Percentiles rank a stretch among this genome's conserved stretches.
Conservation (phyloP, 176 grass and related monocot genomes). For the Triticum urartu region DNA sequence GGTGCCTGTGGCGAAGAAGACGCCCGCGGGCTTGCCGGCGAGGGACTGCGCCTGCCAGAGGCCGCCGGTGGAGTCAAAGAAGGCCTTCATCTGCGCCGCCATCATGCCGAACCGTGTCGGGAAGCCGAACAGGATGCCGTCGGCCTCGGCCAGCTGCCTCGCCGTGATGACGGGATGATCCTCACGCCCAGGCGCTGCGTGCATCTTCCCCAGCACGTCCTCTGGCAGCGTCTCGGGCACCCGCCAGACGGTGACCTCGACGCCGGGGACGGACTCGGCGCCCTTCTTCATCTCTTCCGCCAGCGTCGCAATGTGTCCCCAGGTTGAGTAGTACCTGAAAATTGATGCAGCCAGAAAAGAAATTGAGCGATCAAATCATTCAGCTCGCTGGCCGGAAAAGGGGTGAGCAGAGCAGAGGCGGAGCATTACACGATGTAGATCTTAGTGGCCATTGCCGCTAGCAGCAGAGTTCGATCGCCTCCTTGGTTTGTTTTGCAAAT, state of each 20-base stretch:
- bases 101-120: constrained; percentile 60
- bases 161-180: constrained; percentile 44
- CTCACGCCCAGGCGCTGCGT: constrained; percentile 40
- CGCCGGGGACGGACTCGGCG: constrained; percentile 16
- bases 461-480: background rate
- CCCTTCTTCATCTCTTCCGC: constrained; percentile 45
- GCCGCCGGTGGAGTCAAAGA: constrained; percentile 36
- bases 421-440: constrained; percentile 63
- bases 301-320: constrained; percentile 30
- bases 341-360: background rate
- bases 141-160: constrained; percentile 40
- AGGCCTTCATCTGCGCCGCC: constrained; percentile 61
- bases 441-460: constrained; percentile 38
- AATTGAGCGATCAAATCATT: background rate
- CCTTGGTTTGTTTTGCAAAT: background rate
- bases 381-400: background rate
- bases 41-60: constrained; percentile 25
- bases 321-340: constrained; percentile 36
- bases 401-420: background rate
- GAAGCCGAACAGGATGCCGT: constrained; percentile 55
- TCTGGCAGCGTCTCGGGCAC: constrained; percentile 47
- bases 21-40: constrained; percentile 69
- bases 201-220: constrained; percentile 47
- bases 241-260: constrained; percentile 31
- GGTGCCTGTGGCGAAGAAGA: constrained; percentile 81